phyloP scores from a whole-genome alignment of 2,329 filamentous ascomycete genomes.

The Xylariaceae sp. region DNA sequence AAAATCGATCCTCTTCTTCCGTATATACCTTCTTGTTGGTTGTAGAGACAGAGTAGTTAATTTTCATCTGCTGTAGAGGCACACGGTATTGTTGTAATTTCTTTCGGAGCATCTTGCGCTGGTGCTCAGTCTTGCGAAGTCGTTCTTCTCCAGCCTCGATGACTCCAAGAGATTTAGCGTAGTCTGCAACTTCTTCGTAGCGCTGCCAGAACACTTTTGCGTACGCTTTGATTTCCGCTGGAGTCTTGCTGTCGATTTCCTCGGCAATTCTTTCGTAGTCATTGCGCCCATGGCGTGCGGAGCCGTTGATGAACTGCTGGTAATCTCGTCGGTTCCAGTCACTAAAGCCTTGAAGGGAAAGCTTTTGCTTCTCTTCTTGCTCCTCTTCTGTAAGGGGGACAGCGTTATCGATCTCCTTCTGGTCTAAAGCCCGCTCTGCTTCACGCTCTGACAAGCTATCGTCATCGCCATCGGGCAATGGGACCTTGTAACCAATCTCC shows the following conservation, averaged over 20 bases:
- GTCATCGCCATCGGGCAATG: constrained; percentile 81
- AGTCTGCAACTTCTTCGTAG: constrained; percentile 85
- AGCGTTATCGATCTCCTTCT: constrained; percentile 90
- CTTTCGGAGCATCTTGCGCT: constrained; percentile 87
- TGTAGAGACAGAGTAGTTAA: constrained; percentile 97
- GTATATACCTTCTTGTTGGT: constrained; percentile 99
- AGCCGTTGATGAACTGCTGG: constrained; percentile 95
- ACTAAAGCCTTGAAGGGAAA: constrained; percentile 81
- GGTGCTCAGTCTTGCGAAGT: constrained; percentile 81
- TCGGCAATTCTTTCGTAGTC: constrained; percentile 81
- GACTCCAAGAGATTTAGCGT: constrained; percentile 78
- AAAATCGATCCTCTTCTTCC: constrained; percentile 93
- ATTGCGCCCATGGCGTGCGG: constrained; percentile 82
- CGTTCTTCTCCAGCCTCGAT: constrained; percentile 94
- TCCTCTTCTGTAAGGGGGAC: constrained; percentile 85
- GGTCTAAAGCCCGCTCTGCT: constrained; percentile 80
- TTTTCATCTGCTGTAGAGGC: constrained; percentile 93
- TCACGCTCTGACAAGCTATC: constrained; percentile 82
- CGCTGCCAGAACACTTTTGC: constrained; percentile 96
- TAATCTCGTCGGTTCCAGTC: constrained; percentile 98
- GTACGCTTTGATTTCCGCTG: constrained; percentile 82
- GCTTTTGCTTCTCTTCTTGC: constrained; percentile 74
- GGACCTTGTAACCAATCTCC: constrained; percentile 92
- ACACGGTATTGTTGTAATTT: constrained; percentile 98
- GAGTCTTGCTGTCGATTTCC: constrained; percentile 86